Evolutionary conservation across 352 stramenopile genomes (phyloP), one percentile per base, ranked within the genome.

Genomic region (Phytophthora podocarpi): DNA sequence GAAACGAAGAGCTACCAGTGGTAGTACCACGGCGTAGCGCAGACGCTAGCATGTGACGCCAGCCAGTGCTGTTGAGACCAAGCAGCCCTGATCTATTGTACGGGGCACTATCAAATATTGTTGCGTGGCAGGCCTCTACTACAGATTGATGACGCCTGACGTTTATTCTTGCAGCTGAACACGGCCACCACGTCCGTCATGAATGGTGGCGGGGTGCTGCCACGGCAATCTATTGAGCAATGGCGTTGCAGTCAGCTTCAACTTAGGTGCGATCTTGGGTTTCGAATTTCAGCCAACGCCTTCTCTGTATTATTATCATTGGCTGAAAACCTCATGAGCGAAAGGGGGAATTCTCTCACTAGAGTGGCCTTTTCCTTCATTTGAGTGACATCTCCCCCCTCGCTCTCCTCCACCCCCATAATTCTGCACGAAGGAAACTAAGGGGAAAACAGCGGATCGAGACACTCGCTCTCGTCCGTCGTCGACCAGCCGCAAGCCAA

Each of bases 391-490:
- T 46, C 40, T 47, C 37, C 43, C 54, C 59, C 43, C 34, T 64
- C 42, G 51, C 62, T 69, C 49, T 49, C 60, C 58, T 46, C 54
- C 46, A 67, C 51, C 31, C 37, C 46, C 42, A 69, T 62, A 70
- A 55, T 66, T n/a, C 51, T 59, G 55, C 61, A 57, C 50, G 35
- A 71, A 62, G 61, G 49, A 64, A 72, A 61, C 18, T 40, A 26
- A 54, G 52, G 45, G 36, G 40, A 59, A 56, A 59, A 26, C 51
- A 66, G 51, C 48, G 30, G 46, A 58, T 62, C 60, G 40, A 62
- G 54, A 21, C 42, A 50, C 41, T 51, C 46, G 18, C 27, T 32
- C 36, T 55, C 59, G 49, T 57, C 46, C 58, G 52, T 55, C 32
- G 42, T 59, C 41, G 42, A 56, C 52, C 45, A 46, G 23, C 36